Conservation (phyloP, 805 yeast genomes). For the Pichia thaimueangensis region DNA sequence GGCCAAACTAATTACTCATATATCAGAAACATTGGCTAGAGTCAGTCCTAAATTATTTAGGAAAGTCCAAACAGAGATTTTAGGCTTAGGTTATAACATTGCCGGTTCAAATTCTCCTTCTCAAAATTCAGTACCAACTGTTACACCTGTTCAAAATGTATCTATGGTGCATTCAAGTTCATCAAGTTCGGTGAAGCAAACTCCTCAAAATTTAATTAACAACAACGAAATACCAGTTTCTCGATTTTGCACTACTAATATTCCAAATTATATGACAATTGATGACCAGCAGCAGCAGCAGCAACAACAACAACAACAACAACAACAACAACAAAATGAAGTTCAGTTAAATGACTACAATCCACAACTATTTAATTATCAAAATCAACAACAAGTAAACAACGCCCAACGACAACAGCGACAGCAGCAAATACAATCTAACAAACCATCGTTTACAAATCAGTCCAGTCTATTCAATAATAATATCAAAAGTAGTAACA, state of each 20-base stretch:
- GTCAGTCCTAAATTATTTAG: slow-evolving; percentile 37
- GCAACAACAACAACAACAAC: neutral
- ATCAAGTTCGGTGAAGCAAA: too few relatives aligned
- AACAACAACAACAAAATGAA: too few relatives aligned
- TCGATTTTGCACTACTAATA: neutral
- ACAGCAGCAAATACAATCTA: too few relatives aligned
- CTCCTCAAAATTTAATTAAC: too few relatives aligned
- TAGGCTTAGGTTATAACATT: slow-evolving; percentile 13
- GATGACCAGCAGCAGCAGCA: neutral
- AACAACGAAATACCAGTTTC: too few relatives aligned
- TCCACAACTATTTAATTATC: neutral
- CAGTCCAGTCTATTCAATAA: too few relatives aligned
- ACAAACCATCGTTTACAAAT: too few relatives aligned
- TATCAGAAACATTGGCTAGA: slow-evolving; percentile 38
- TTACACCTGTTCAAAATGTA: neutral
- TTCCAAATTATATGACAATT: neutral
- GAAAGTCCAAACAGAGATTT: slow-evolving; percentile 32
- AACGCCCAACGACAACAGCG: too few relatives aligned
- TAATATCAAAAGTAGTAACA: neutral
- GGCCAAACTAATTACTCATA: slow-evolving; percentile 39
- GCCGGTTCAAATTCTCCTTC: neutral
- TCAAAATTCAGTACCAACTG: neutral
- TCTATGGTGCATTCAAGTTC: too few relatives aligned
- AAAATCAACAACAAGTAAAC: neutral
- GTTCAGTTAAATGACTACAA: neutral